These are phyloP conservation scores for Suillus bovinus DNA, from an alignment of 768 basidiomycete genomes.

Conservation along the genomic window DNA sequence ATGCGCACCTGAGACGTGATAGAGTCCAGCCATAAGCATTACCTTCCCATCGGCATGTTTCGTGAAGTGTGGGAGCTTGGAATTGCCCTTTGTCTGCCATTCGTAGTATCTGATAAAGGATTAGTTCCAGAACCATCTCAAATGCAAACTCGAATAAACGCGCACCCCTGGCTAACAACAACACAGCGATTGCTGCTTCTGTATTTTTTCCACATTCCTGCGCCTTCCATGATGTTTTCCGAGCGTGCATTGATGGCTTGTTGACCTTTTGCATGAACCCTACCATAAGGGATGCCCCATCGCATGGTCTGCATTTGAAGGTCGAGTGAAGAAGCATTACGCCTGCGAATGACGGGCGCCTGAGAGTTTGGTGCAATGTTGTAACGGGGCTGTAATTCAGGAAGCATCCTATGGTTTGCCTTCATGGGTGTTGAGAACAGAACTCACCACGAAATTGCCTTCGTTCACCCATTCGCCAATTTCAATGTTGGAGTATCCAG, in stretches of 20 bases:
- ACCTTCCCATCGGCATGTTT: constrained; percentile 62
- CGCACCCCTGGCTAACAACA: constrained; percentile 77
- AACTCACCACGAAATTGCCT: constrained; percentile 51
- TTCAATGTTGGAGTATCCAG: constrained; percentile 42
- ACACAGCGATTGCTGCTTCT: constrained; percentile 84
- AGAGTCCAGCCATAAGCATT: constrained; percentile 88
- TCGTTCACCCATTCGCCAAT: constrained; percentile 62
- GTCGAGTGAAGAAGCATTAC: constrained; percentile 23
- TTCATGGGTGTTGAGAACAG: not conserved
- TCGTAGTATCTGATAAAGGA: constrained; percentile 78
- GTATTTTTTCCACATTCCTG: constrained; percentile 84
- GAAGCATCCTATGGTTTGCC: not conserved
- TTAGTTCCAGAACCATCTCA: not conserved
- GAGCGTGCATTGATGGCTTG: constrained; percentile 90
- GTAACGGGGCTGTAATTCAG: constrained; percentile 48
- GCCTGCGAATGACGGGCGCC: constrained; percentile 70
- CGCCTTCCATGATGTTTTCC: constrained; percentile 74
- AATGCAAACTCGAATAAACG: not conserved
- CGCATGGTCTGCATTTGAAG: constrained; percentile 79
- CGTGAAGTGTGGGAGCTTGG: constrained; percentile 80
- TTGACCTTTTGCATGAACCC: constrained; percentile 53
- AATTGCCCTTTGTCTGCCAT: constrained; percentile 85
- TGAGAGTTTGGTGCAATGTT: constrained; percentile 84
- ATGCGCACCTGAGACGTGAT: constrained; percentile 44
- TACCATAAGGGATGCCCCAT: constrained; percentile 82